Evolutionary conservation across 257 asterid genomes (phyloP), one percentile per base, ranked within the genome.

Genomic region (Agastache rugosa): DNA sequence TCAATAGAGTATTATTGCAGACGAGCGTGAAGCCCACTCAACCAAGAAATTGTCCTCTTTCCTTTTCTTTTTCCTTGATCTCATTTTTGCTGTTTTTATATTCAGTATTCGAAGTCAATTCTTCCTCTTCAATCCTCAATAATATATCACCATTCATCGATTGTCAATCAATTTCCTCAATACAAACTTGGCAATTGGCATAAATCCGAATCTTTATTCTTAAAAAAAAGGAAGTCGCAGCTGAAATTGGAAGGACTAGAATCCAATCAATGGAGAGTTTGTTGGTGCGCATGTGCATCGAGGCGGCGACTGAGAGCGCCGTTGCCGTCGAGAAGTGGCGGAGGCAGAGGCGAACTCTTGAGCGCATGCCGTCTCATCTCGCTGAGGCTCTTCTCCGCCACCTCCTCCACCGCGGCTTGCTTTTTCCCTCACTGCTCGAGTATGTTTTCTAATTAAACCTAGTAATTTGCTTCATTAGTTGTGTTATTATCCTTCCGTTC

Each of bases 371-470:
- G 54, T 69, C 89, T 67, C 93, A 77, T 35, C 96, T 94, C 58
- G 96, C 96, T 15, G 90, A 85, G 72, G 83, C 89, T 78, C 93
- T 92, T 25, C 73, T 94, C 74, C 86, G 78, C 79, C 87, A 74
- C 55, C 96, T 94, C 71, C 90, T 87, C 67, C 87, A 75, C 35
- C 96, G 97, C 79, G 92, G 97, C 62, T 89, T 89, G 63, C 90
- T 92, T 41, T 84, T 84, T 76, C 98, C 99, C 8, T 90, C 98
- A 29, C 82, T 94, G 25, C 96, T 92, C 80, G 98, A 94, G 98
- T 89, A 85, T 35, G 77, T 74, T n/a, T 22, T 60, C 66, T 11
- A 10, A 22, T 55, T 14, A 65, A 48, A 62, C 74, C 63, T 41
- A 42, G 34, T 27, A 25, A 11, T 67, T 60, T 73, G 23, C 41